Evolutionary conservation across 345 rosid species (phyloP), one percentile per base, ranked within the genome.

Genomic region (Gossypium sturtianum): DNA sequence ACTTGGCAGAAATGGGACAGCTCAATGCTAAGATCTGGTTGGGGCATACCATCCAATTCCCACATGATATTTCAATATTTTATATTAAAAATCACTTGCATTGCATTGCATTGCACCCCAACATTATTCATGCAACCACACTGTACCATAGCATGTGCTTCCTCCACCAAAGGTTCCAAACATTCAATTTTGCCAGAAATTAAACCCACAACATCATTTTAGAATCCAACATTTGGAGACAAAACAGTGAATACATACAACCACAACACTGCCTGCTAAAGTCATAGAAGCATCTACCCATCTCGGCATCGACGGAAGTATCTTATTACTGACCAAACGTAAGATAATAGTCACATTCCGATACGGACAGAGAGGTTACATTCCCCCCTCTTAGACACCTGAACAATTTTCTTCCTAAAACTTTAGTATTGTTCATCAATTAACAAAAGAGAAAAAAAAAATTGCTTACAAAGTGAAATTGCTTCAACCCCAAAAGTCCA

Each of bases 371-470:
- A 70, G 71, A 76, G 68, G 45, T 29, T 61, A 71, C 44, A 10
- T 76, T 51, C 34, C 12, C 68, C 73, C 43, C 15, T 41, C 19
- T 9, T 15, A 72, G 15, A 51, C 77, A 51, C 62, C 51, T 67
- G 74, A 65, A 73, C n/a, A 76, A 67, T 75, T 48, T 76, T 75
- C 85, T 80, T 78, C 73, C 81, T 82, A 83, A 59, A 74, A 20
- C 13, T 66, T 78, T 52, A 70, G 79, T 82, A 76, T 69, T 67
- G 8, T 66, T 77, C 71, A 60, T 73, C 71, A 71, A 44, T 64
- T 66, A 74, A 47, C 17, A 57, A 19, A 16, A 60, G n/a, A 57
- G 59, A 70, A 20, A 54, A 72, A 61, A 8, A 73, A 52, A 82
- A 75, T 78, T 77, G 82, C 82, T 75, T 53, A 23, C 57, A 74